Percentiles rank a stretch among this genome's conserved stretches.
phyloP scores from a whole-genome alignment of 331 rosid species.

The Acacia pycnantha region DNA sequence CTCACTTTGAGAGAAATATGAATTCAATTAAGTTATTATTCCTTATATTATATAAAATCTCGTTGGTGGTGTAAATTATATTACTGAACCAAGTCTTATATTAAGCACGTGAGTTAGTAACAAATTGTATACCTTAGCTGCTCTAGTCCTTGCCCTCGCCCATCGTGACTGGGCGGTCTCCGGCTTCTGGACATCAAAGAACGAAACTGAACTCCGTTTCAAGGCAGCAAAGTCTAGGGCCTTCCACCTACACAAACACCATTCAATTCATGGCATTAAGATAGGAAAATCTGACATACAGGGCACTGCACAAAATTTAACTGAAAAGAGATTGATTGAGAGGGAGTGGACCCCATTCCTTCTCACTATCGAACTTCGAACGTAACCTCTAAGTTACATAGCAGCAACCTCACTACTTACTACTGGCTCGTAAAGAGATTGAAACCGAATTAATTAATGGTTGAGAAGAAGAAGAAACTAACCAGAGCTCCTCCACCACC shows the following conservation, averaged over 20 bases:
- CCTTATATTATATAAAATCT: no score
- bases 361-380: background rate
- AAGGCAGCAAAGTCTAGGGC: constrained; percentile 67
- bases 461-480: background rate
- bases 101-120: no score
- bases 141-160: constrained; percentile 77
- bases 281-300: background rate
- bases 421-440: background rate
- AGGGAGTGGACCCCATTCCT: background rate
- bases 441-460: background rate
- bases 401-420: no score
- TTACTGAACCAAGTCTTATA: no score
- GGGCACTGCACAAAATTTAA: background rate
- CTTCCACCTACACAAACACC: constrained; percentile 58
- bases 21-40: background rate
- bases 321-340: background rate
- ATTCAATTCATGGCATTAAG: background rate
- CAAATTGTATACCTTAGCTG: constrained; percentile 60
- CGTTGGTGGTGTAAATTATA: no score
- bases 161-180: constrained; percentile 72
- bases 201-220: constrained; percentile 63
- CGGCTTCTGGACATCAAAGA: constrained; percentile 57
- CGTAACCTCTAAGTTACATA: no score
- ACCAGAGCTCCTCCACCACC: constrained; percentile 90
- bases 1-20: background rate